phyloP scores from a whole-genome alignment of 2,329 filamentous ascomycete genomes.

The Setomelanomma holmii region DNA sequence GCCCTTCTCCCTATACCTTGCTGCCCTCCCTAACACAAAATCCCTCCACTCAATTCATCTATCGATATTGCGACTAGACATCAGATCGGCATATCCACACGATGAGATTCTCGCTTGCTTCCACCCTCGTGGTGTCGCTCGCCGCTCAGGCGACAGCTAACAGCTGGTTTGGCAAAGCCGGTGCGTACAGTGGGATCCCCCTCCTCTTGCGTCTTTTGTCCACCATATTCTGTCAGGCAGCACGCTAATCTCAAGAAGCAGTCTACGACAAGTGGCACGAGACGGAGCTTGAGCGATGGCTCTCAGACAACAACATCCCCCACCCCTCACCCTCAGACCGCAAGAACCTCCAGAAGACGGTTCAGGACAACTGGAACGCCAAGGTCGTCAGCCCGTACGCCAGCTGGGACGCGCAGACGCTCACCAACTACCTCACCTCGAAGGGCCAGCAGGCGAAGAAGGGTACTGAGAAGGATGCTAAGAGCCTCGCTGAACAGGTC shows the following conservation, averaged over 20 bases:
- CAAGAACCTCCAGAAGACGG: conserved; percentile 90
- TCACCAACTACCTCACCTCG: conserved; percentile 70
- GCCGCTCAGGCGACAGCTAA: conserved; percentile 76
- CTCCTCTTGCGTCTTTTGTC: conserved; percentile 17
- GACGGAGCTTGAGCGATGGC: conserved; percentile 96
- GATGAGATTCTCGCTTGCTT: conserved; percentile 79
- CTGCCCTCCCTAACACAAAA: conserved; percentile 8
- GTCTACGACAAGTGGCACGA: conserved; percentile 99
- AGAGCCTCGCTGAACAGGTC: conserved; percentile 72
- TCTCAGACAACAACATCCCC: conserved; percentile 88
- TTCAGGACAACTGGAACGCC: conserved; percentile 87
- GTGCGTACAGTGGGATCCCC: conserved; percentile 61
- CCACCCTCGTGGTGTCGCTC: conserved; percentile 74
- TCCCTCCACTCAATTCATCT: conserved; percentile 23
- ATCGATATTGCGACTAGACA: conserved; percentile 24
- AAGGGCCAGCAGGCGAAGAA: conserved; percentile 76
- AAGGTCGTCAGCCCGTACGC: conserved; percentile 78
- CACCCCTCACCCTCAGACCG: conserved; percentile 91
- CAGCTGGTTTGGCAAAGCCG: conserved; percentile 85
- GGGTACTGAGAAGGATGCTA: conserved; percentile 70
- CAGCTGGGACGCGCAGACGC: conserved; percentile 74
- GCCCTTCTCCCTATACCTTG: conserved; percentile 14
- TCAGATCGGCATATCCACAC: conserved; percentile 37
- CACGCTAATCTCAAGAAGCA: conserved; percentile 51
- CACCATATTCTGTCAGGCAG: conserved; percentile 3